These are phyloP conservation scores for Pouteria campechiana DNA, from an alignment of 179 eudicot genomes.

Conservation along the genomic window DNA sequence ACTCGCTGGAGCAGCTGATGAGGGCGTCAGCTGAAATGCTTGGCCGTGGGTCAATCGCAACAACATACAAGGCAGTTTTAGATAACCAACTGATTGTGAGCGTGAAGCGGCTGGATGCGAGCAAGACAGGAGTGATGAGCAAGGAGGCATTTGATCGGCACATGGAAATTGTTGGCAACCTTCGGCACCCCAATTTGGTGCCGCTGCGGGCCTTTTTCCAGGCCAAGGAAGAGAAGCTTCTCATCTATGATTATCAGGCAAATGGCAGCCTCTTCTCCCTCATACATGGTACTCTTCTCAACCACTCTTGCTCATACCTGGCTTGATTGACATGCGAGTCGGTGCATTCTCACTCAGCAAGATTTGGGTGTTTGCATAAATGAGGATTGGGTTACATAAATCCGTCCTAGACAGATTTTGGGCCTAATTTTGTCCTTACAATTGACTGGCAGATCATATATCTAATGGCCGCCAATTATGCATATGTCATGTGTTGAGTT, in stretches of 20 bases:
- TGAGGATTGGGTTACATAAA: too few species aligned
- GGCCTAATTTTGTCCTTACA: too few species aligned
- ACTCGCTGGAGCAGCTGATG: constrained; percentile 68
- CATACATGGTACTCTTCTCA: constrained; percentile 49
- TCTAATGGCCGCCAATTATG: too few species aligned
- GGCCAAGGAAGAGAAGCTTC: constrained; percentile 62
- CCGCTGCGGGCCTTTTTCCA: constrained; percentile 73
- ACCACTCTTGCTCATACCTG: too few species aligned
- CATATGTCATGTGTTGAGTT: too few species aligned
- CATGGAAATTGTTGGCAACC: constrained; percentile 54
- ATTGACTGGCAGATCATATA: too few species aligned
- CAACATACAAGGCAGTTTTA: constrained; percentile 80
- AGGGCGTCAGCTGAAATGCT: constrained; percentile 88
- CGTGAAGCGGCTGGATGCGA: constrained; percentile 76
- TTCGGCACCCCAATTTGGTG: constrained; percentile 84
- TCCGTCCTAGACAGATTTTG: too few species aligned
- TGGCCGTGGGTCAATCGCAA: constrained; percentile 79
- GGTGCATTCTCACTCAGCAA: too few species aligned
- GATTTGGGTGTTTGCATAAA: too few species aligned
- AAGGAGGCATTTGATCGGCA: constrained; percentile 52
- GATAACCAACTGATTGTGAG: constrained; percentile 47
- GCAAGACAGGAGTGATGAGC: constrained; percentile 35
- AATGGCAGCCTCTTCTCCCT: constrained; percentile 90
- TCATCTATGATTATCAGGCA: constrained; percentile 71
- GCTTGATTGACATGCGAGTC: too few species aligned